These are phyloP conservation scores for Pilaira anomala DNA, from an alignment of 192 early-diverging fungal genomes.

Conservation along the genomic window DNA sequence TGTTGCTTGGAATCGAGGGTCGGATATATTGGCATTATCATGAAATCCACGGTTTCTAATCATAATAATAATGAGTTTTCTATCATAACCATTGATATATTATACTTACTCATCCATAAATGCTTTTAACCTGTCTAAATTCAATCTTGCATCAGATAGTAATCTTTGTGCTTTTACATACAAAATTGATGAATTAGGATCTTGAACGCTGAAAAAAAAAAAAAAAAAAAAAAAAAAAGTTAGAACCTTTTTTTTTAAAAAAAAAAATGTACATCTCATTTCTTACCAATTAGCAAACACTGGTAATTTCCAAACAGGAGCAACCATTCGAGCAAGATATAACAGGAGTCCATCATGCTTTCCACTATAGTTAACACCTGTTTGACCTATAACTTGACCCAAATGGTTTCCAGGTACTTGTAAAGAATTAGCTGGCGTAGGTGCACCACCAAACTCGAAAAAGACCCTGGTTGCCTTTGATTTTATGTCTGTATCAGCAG, in stretches of 20 bases:
- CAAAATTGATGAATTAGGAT: background rate
- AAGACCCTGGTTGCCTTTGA: background rate
- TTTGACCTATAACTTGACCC: constrained; percentile 32
- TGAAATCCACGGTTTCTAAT: constrained; percentile 13
- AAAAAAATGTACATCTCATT: background rate
- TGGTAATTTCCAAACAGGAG: constrained; percentile 70
- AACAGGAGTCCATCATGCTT: constrained; percentile 74
- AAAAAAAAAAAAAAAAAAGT: background rate
- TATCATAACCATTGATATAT: background rate
- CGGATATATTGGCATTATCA: constrained; percentile 4
- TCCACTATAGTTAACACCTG: constrained; percentile 50
- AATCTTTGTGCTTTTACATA: background rate
- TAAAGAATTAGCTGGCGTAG: background rate
- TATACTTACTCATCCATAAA: constrained; percentile 28
- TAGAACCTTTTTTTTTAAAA: background rate
- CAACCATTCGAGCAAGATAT: constrained; percentile 69
- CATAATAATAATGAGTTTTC: background rate
- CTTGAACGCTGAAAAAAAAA: background rate
- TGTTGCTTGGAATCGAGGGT: constrained; percentile 18
- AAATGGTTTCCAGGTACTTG: constrained; percentile 21
- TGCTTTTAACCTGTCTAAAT: constrained; percentile 11
- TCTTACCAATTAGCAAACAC: constrained; percentile 22
- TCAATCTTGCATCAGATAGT: background rate
- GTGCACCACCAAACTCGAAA: constrained; percentile 24
- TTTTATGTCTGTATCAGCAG: background rate